Base-by-base conservation (phyloP, 768 basidiomycete species). In the Agaricus subrufescens region DNA sequence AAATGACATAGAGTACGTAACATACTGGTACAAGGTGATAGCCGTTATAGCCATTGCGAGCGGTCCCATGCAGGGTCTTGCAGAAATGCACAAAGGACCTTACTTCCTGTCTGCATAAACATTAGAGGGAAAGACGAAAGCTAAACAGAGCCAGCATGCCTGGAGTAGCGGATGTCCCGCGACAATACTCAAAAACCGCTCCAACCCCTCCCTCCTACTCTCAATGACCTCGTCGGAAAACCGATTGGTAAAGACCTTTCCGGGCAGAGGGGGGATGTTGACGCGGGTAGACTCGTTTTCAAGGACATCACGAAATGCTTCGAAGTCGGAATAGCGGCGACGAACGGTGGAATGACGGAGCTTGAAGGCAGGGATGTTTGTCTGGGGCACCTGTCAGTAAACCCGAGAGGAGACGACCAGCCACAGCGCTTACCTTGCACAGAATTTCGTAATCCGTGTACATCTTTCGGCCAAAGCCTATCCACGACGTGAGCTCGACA, bases 391-490 rank as follows among this genome's bases (percentile, higher is more conserved):
- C 7, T 39, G 12, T 50, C n/a, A 46, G 31, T 44, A 12, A 31
- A 45, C 25, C 42, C 49, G 50, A 19, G 42, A 19, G 31, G 47
- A 12, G 45, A 37, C 46, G 51, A 53, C 49, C 25, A 8, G 37
- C 59, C 19, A 19, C 5, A 31, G 31, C 5, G 65, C 79, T 59
- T 56, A 91, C 95, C 84, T 94, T 94, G 81, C 94, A 97, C 46
- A 98, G 87, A 56, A 99, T 87, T 75, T 99, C 97, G 66, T 98
- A 98, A 78, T 98, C 96, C 42, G 97, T 99, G 73, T 91, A 99
- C 95, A 96, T 96, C 81, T 98, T 98, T 64, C 97, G 79, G 30
- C 97, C 96, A 65, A 94, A 94, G 29, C 94, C 94, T 94, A 67
- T 31, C 31, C 31, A 10, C 31, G 1, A 48, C 25, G 34, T 34